Base-by-base conservation (phyloP, 1,284 basidiomycete genomes). In the Fomitopsis betulina region DNA sequence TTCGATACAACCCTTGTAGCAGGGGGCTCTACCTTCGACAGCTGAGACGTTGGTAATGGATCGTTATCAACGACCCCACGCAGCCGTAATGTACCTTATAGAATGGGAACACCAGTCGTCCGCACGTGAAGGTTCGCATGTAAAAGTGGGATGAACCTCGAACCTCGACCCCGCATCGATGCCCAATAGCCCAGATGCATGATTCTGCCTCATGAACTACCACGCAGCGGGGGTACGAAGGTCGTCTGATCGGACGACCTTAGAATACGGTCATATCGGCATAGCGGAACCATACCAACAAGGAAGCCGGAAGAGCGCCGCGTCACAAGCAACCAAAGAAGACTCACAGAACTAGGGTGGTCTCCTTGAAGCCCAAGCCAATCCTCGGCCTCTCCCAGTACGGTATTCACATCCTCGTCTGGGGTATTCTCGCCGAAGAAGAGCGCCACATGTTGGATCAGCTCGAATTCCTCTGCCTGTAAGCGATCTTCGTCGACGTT, bases 371-470 rank as follows among this genome's bases (percentile, higher is more conserved):
- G 49, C 5, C 47, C 43, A 76, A 85, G 69, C 79, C 80, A 86
- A 38, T 65, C 63, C 57, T 79, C 75, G 43, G 81, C 78, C 62
- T 82, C 77, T 30, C 67, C 68, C 30, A 78, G 68, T 27, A 82
- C 67, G n/a, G 72, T 73, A 52, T 71, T 68, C 45, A 81, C 70
- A 47, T 82, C 74, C 25, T 73, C 72, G 3, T 77, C 74, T 2
- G 75, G 67, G 1, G 73, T 67, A 37, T 78, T 75, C 67, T 82
- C 74, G 17, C 62, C 67, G 51, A 74, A 85, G 13, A 75, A 73
- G 35, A 80, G 63, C 1, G 75, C 75, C 13, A 87, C 66, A 59
- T 76, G 75, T 51, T 79, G 76, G 53, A 86, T 67, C 17, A 80
- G 69, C 47, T 76, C 73, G 51, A 51, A 58, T 52, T 69, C 70